Evolutionary conservation across 345 rosid species (phyloP).

Genomic region (Bretschneidera sinensis): DNA sequence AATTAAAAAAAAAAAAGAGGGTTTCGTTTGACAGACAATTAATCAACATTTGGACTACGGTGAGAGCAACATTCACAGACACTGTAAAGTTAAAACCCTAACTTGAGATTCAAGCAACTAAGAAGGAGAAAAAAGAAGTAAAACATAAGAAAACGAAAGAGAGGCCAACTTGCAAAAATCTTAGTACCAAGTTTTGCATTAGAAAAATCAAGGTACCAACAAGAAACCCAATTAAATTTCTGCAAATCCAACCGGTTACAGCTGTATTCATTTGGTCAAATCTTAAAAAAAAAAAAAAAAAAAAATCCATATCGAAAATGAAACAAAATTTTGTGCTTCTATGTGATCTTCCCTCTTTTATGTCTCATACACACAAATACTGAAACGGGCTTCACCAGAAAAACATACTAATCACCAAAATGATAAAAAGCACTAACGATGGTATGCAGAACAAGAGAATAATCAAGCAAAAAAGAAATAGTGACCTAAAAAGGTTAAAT

Average conservation of each 20-base stretch:
- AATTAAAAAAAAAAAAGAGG: constrained; percentile 8
- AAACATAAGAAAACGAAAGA: background rate
- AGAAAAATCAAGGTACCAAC: background rate
- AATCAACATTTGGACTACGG: constrained; percentile 15
- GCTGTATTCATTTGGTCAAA: constrained; percentile 20
- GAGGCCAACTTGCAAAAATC: constrained; percentile 9
- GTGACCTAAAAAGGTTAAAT: background rate
- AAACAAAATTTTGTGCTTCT: no score
- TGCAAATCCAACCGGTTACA: constrained; percentile 16
- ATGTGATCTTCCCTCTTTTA: background rate
- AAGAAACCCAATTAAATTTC: background rate
- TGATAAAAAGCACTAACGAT: no score
- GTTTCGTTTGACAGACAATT: no score
- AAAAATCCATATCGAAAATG: background rate
- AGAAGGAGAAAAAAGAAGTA: background rate
- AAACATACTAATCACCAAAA: no score
- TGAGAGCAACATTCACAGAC: no score
- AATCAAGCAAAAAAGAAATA: no score
- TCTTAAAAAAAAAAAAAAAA: constrained; percentile 2
- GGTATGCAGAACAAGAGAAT: no score
- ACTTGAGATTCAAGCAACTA: no score
- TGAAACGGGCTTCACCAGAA: no score
- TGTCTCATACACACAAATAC: background rate
- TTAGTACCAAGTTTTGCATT: background rate
- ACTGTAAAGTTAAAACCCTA: constrained; percentile 8